Evolutionary conservation across 257 asterid genomes (phyloP), one percentile per base, ranked within the genome.

Genomic region (Solanum commersonii): DNA sequence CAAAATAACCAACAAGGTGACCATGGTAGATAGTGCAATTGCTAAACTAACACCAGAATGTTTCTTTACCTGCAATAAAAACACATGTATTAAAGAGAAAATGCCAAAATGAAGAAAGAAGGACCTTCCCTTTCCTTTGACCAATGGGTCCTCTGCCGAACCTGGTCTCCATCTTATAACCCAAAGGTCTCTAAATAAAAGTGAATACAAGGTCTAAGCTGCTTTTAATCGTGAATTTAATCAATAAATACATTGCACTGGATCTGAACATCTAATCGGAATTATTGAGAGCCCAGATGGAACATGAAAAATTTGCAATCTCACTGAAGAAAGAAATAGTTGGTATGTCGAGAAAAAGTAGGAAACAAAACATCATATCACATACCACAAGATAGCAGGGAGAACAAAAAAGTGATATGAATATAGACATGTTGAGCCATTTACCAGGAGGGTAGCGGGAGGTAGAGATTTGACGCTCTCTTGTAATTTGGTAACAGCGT

Each of bases 21-120:
- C 94, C 16, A 91, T 91, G 49, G 93, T 87, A 92, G 95, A 93
- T 65, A 95, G 65, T 84, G 97, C 99, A 88, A 94, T 73, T 4
- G 96, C 87, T 83, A 93, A 65, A 87, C 92, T 92, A 87, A 87
- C 25, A 89, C 92, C 93, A 88, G 95, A 89, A 89, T 91, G 59
- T 89, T 90, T 93, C 85, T 91, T 93, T 78, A 84, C 87, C 98
- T 96, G 94, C 88, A 73, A 89, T 67, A 88, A 63, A 63, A 81
- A 87, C 88, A 77, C 27, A 78, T 49, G 84, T 9, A 44, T 42
- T 44, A 14, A 84, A 52, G 83, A 29, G 9, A 49, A 27, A 25
- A 14, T 40, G 22, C 67, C n/a, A 85, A 77, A 70, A 88, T n/a
- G 73, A 70, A 88, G 74, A 85, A 71, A 71, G 78, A 42, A 71